Base-by-base conservation (phyloP, 2,329 filamentous ascomycete genomes). In the Beauveria medogensis region DNA sequence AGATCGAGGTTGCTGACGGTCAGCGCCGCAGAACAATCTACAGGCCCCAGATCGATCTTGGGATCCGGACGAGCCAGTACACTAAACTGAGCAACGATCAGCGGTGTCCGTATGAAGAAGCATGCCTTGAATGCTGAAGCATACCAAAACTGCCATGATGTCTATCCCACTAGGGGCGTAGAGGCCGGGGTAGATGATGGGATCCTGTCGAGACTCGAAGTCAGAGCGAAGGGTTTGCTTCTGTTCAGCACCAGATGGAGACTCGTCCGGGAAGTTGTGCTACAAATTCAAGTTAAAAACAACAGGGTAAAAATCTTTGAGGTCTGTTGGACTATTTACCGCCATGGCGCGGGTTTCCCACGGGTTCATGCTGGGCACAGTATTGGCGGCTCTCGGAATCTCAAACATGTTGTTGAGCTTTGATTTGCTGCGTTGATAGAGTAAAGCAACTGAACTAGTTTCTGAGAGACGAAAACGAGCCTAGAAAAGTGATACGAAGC, bases 1-100 rank as follows among this genome's bases (percentile, higher is more conserved):
- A 83, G 81, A 47, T 82, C 80, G 37, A 92, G 85, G 71, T 95
- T 90, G 73, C 90, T 94, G 46, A 96, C 82, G 20, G 93, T 83
- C 64, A 96, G 86, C 2, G 91, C 88, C 69, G 91, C 94, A 2
- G 91, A 94, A 65, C 90, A 80, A 72, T 96, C 92, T 40, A 96
- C 86, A 0, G 90, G 83, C 7, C 91, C 92, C 47, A 96, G 86
- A 54, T 91, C 83, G 67, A 96, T 86, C 66, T 88, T 81, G 1
- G 91, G 90, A 63, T 91, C 86, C 18, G 86, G 84, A 61, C 91
- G 81, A 20, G 82, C 82, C 41, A 86, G 84, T 26, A 95, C 85
- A 54, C 86, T 83, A 72, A 80, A 69, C 80, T 82, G 61, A 5
- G 4, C 41, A 57, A 57, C 34, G 44, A 59, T 68, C 63, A 67